Conservation (phyloP, 164 flowering plant species). For the Magnolia sinica region DNA sequence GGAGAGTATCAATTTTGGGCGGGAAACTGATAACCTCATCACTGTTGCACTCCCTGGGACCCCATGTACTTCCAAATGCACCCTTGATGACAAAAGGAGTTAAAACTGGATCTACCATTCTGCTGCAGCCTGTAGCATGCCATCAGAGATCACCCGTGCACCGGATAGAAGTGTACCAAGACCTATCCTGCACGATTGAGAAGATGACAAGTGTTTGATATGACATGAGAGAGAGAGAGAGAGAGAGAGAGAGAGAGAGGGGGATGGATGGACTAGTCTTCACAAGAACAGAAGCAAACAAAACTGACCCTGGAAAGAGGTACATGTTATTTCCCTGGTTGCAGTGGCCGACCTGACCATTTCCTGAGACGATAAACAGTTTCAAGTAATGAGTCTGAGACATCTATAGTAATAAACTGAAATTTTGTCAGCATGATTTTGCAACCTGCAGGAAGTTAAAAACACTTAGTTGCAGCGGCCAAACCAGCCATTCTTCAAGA, state of each 20-base stretch:
- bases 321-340: constrained; percentile 99
- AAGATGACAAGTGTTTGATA: not conserved
- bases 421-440: too few species aligned
- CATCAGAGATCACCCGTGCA: constrained; percentile 80
- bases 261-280: not conserved
- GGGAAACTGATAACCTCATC: not conserved
- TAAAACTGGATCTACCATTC: constrained; percentile 54
- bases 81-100: not conserved
- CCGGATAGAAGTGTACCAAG: constrained; percentile 96
- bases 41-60: too few species aligned
- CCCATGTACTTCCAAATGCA: too few species aligned
- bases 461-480: too few species aligned
- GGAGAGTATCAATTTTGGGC: not conserved
- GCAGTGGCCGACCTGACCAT: constrained; percentile 82
- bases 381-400: not conserved
- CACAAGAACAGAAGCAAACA: not conserved
- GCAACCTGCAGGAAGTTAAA: too few species aligned
- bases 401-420: not conserved
- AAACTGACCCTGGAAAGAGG: constrained; percentile 91
- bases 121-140: constrained; percentile 98
- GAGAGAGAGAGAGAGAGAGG: not conserved
- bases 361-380: constrained; percentile 42
- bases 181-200: constrained; percentile 66
- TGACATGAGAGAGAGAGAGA: not conserved
- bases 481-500: too few species aligned